A percentile compares a stretch with the other conserved stretches of the same genome.
phyloP scores from a whole-genome alignment of 176 grass and related monocot genomes.

The Oryza rufipogon region DNA sequence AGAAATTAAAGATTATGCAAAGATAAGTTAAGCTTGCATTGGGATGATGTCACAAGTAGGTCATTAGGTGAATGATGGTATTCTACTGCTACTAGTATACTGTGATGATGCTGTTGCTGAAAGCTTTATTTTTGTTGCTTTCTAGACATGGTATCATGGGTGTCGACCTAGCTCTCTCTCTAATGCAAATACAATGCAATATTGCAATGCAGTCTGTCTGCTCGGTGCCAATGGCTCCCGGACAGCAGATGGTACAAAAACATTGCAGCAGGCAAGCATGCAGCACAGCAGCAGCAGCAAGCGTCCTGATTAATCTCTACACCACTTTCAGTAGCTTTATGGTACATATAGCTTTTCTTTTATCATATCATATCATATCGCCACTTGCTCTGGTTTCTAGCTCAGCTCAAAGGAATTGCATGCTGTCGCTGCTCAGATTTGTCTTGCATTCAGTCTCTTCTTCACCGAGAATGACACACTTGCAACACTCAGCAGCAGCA shows the following conservation, averaged over 20 bases:
- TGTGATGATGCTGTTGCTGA: background rate
- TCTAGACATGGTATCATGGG: constrained; percentile 38
- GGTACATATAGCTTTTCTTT: background rate
- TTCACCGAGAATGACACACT: background rate
- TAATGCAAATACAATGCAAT: background rate
- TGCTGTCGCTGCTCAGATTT: constrained; percentile 38
- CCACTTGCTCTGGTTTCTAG: constrained; percentile 10
- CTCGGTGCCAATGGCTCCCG: constrained; percentile 39
- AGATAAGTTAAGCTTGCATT: background rate
- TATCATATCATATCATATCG: background rate
- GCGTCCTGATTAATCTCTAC: constrained; percentile 11
- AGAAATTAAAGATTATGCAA: background rate
- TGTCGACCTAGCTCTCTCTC: constrained; percentile 9
- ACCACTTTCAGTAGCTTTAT: constrained; percentile 16
- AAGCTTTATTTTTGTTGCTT: constrained; percentile 42
- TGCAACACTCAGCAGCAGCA: background rate
- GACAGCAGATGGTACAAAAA: constrained; percentile 53
- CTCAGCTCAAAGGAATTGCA: background rate
- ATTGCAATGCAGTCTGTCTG: constrained; percentile 25
- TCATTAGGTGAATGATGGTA: background rate
- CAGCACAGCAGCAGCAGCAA: background rate
- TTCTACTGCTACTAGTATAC: background rate
- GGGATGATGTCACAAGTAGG: background rate
- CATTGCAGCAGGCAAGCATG: constrained; percentile 12
- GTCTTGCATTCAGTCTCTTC: constrained; percentile 45